Conservation (phyloP, 2,329 filamentous ascomycete species). For the Knoxdaviesia capensis region DNA sequence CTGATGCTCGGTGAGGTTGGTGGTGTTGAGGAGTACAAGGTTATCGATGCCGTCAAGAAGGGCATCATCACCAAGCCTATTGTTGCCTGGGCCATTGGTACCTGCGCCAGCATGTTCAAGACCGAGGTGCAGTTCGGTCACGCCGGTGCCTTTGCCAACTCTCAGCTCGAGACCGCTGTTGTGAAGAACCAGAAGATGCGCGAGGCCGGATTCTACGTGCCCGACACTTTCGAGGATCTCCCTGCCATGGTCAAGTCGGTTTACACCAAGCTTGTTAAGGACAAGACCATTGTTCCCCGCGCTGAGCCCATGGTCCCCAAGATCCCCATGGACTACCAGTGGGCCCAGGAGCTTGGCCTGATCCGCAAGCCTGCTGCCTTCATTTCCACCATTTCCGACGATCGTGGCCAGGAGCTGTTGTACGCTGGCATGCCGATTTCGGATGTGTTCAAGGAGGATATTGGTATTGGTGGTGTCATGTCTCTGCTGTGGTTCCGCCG, state of each 20-base stretch:
- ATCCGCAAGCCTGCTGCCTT: slow-evolving; percentile 99
- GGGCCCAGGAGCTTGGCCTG: slow-evolving; percentile 97
- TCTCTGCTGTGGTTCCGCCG: slow-evolving; percentile 98
- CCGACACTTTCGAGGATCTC: slow-evolving; percentile 92
- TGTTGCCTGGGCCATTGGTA: slow-evolving; percentile 98
- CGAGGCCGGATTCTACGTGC: slow-evolving; percentile 85
- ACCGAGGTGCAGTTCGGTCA: slow-evolving; percentile 99
- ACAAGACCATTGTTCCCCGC: slow-evolving; percentile 69
- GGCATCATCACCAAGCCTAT: slow-evolving; percentile 95
- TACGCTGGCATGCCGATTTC: slow-evolving; percentile 99
- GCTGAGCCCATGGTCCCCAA: slow-evolving; percentile 87
- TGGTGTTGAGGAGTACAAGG: slow-evolving; percentile 98
- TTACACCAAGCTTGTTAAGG: slow-evolving; percentile 72
- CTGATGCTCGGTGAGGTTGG: slow-evolving; percentile 92
- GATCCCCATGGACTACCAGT: slow-evolving; percentile 99
- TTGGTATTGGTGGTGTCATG: slow-evolving; percentile 99
- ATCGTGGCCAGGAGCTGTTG: slow-evolving; percentile 96
- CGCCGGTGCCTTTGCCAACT: slow-evolving; percentile 97
- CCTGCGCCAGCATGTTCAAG: slow-evolving; percentile 99
- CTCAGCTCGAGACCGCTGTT: slow-evolving; percentile 90
- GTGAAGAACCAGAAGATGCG: slow-evolving; percentile 96
- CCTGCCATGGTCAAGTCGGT: slow-evolving; percentile 56
- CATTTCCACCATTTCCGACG: slow-evolving; percentile 98
- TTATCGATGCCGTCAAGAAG: slow-evolving; percentile 92
- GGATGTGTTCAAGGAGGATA: slow-evolving; percentile 98